Evolutionary conservation across 176 grass and related monocot genomes (phyloP).

Genomic region (Avena atlantica): DNA sequence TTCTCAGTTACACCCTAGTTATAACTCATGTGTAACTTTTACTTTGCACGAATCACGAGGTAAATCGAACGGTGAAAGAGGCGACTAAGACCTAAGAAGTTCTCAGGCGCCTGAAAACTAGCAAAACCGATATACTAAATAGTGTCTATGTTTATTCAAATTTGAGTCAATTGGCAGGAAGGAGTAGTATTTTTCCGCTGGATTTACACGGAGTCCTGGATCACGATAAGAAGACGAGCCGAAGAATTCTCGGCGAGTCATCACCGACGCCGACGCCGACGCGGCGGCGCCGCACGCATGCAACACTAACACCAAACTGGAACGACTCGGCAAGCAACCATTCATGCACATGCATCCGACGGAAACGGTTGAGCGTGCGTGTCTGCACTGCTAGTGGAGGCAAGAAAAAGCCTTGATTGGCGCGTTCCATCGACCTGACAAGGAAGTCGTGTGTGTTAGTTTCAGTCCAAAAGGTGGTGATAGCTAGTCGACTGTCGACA

Average conservation of each 20-base stretch:
- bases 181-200: too few species aligned
- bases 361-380: neutral
- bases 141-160: too few species aligned
- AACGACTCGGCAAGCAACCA: neutral
- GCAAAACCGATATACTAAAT: too few species aligned
- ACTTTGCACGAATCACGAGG: too few species aligned
- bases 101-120: too few species aligned
- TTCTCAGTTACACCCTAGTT: too few species aligned
- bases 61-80: too few species aligned
- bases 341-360: neutral
- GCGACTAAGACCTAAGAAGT: too few species aligned
- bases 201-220: neutral
- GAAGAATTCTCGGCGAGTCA: neutral
- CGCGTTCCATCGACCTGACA: neutral
- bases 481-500: neutral
- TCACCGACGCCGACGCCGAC: neutral
- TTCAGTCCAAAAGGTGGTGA: neutral
- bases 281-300: neutral
- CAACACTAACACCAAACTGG: neutral
- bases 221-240: neutral
- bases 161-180: too few species aligned
- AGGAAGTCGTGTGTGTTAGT: neutral
- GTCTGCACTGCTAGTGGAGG: conserved; percentile 10
- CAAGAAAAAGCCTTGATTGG: conserved; percentile 29
- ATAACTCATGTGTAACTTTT: too few species aligned